These are phyloP conservation scores for Salix koriyanagi DNA, from an alignment of 345 rosid species.

Conservation along the genomic window DNA sequence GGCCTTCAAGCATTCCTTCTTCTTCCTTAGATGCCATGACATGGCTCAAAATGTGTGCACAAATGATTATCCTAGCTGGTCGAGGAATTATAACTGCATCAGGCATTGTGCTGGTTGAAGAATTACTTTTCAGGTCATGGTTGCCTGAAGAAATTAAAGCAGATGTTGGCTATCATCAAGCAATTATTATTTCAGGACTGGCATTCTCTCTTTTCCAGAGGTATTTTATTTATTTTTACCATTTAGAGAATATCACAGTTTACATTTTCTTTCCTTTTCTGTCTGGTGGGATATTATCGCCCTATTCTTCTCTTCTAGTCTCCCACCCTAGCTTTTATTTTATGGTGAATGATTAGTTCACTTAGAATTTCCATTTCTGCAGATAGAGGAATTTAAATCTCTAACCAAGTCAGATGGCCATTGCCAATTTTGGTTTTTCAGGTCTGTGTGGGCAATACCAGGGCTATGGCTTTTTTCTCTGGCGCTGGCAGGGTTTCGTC, in stretches of 20 bases:
- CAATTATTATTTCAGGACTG: slow-evolving; percentile 72
- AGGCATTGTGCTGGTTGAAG: slow-evolving; percentile 69
- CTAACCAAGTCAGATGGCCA: background rate
- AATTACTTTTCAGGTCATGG: slow-evolving; percentile 85
- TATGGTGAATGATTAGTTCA: background rate
- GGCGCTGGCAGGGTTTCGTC: slow-evolving; percentile 59
- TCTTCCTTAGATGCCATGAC: slow-evolving; percentile 43
- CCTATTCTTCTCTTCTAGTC: background rate
- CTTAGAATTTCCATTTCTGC: background rate
- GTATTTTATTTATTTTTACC: slow-evolving; percentile 28
- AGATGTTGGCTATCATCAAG: slow-evolving; percentile 72
- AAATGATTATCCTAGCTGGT: slow-evolving; percentile 40
- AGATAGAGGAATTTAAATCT: background rate
- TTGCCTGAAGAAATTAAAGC: slow-evolving; percentile 70
- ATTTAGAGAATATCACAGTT: background rate
- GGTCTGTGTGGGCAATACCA: slow-evolving; percentile 67
- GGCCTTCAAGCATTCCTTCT: slow-evolving; percentile 54
- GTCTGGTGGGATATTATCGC: background rate
- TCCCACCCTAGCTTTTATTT: background rate
- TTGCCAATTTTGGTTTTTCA: slow-evolving; percentile 26
- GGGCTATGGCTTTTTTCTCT: slow-evolving; percentile 77
- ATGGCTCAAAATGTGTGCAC: slow-evolving; percentile 41
- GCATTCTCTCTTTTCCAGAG: slow-evolving; percentile 68
- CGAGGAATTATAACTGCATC: slow-evolving; percentile 62
- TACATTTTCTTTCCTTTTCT: background rate